phyloP scores from a whole-genome alignment of 352 stramenopile species.

The Pythium pectinolyticum region DNA sequence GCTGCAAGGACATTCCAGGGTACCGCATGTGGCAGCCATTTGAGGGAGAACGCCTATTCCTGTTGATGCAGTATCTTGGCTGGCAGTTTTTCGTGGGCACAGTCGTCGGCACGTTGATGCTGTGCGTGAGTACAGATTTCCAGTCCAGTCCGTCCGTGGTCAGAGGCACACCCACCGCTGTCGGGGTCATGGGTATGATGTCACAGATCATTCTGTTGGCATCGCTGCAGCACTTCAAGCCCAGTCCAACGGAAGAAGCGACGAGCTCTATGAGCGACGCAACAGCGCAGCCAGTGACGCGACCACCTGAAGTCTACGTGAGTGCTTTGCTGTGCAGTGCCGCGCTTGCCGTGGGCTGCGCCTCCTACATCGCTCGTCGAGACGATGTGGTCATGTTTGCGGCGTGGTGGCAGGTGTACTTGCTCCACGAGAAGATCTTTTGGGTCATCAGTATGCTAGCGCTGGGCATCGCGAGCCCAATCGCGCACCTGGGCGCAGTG shows the following conservation, averaged over 20 bases:
- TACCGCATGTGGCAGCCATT: slow-evolving; percentile 61
- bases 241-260: neutral
- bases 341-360: slow-evolving; percentile 26
- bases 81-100: slow-evolving; percentile 60
- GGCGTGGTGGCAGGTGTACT: slow-evolving; percentile 12
- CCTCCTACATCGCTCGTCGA: slow-evolving; percentile 28
- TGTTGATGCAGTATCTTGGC: slow-evolving; percentile 61
- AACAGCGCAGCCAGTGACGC: neutral
- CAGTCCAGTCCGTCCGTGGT: slow-evolving; percentile 11
- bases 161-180: slow-evolving; percentile 31
- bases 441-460: slow-evolving; percentile 39
- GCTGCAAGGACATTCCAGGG: slow-evolving; percentile 44
- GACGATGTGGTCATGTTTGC: neutral
- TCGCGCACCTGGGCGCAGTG: slow-evolving; percentile 43
- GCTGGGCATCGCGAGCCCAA: slow-evolving; percentile 36
- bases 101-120: slow-evolving; percentile 37
- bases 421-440: slow-evolving; percentile 39
- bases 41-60: slow-evolving; percentile 47
- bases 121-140: slow-evolving; percentile 32
- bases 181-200: slow-evolving; percentile 46
- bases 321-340: slow-evolving; percentile 32
- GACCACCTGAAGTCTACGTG: slow-evolving; percentile 40
- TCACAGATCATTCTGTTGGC: slow-evolving; percentile 51
- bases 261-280: neutral
- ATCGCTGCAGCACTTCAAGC: slow-evolving; percentile 49